Conservation (phyloP, 345 rosid species). For the Toxicodendron radicans region DNA sequence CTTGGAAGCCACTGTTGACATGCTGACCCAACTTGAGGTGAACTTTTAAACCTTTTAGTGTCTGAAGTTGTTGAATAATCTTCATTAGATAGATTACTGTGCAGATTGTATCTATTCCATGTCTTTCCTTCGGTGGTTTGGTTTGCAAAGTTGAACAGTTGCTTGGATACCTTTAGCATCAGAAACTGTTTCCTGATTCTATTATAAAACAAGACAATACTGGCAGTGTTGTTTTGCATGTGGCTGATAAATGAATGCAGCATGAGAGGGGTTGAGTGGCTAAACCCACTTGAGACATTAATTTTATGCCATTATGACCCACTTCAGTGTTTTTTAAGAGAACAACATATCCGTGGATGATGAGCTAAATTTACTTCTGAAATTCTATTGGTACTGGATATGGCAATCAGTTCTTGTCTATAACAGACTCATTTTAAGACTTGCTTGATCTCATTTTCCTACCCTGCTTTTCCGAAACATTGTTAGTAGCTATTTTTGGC, state of each 20-base stretch:
- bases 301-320: neutral
- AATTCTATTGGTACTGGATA: neutral
- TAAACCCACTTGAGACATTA: neutral
- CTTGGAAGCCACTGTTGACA: slow-evolving; percentile 76
- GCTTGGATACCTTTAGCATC: neutral
- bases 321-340: neutral
- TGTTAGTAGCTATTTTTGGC: neutral
- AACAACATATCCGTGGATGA: neutral
- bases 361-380: slow-evolving; percentile 1
- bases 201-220: neutral
- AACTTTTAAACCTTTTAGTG: neutral
- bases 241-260: neutral
- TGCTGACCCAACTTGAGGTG: slow-evolving; percentile 90
- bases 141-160: slow-evolving; percentile 1
- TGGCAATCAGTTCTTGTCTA: neutral
- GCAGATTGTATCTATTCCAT: neutral
- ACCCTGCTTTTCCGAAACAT: neutral
- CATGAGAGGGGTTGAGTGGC: neutral
- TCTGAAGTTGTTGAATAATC: neutral
- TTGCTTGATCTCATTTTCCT: neutral
- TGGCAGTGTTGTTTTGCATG: neutral
- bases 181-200: slow-evolving; percentile 4
- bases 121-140: neutral
- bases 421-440: neutral
- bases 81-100: neutral